A percentile compares a stretch with the other conserved stretches of the same genome.
Conservation (phyloP, 345 rosid genomes). For the Excoecaria cochinchinensis region DNA sequence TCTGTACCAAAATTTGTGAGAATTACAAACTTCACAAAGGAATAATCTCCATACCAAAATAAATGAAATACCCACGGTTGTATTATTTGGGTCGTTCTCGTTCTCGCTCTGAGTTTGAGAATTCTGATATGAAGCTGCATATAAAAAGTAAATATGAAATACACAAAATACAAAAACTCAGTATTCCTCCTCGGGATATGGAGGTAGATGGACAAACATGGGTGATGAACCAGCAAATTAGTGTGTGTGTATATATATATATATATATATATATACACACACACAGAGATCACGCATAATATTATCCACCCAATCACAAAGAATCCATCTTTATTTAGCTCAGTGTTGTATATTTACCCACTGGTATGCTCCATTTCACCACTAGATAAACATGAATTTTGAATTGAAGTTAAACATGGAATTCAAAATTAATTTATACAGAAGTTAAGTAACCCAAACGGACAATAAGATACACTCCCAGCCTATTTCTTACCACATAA, state of each 20-base stretch:
- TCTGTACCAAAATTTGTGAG: constrained; percentile 38
- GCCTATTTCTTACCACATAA: not conserved
- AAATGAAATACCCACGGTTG: constrained; percentile 64
- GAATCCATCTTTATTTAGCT: not conserved
- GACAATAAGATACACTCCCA: not conserved
- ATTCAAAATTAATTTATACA: not conserved
- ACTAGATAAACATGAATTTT: not conserved
- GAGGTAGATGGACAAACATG: too few relatives aligned
- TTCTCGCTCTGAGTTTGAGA: constrained; percentile 54
- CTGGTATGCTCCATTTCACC: not conserved
- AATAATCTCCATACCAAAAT: not conserved
- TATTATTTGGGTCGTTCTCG: constrained; percentile 84
- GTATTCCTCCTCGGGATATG: not conserved
- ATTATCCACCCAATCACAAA: not conserved
- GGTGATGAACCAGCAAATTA: not conserved
- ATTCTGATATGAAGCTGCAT: constrained; percentile 82
- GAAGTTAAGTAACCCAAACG: not conserved
- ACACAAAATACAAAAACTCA: not conserved
- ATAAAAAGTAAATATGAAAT: constrained; percentile 22
- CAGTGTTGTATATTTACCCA: not conserved
- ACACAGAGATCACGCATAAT: not conserved
- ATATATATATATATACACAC: too few relatives aligned
- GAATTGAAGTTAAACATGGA: not conserved
- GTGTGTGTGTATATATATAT: too few relatives aligned
- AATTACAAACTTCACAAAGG: constrained; percentile 1